Evolutionary conservation across 2,329 filamentous ascomycete species (phyloP).

Genomic region (Exophiala sideris): DNA sequence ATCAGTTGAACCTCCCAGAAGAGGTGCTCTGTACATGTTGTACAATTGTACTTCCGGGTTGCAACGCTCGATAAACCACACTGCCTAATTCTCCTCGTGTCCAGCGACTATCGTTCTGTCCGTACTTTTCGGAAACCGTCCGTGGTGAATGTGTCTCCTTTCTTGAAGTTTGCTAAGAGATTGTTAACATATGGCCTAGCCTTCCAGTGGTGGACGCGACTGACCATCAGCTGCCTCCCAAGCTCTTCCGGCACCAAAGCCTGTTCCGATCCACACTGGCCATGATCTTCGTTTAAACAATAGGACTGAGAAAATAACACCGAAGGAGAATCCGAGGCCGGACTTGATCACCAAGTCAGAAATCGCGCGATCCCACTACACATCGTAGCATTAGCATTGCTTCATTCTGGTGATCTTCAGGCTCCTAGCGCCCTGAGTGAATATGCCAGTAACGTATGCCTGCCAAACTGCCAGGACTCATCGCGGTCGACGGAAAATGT

Average conservation of each 20-base stretch:
- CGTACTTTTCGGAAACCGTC: slow-evolving; percentile 30
- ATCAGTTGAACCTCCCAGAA: slow-evolving; percentile 5
- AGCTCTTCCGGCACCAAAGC: slow-evolving; percentile 91
- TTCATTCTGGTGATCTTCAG: slow-evolving; percentile 1
- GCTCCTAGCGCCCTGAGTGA: neutral
- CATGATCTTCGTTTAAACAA: slow-evolving; percentile 97
- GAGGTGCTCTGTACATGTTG: slow-evolving; percentile 18
- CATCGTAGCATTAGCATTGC: slow-evolving; percentile 16
- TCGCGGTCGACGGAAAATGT: slow-evolving; percentile 31
- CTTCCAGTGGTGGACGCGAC: slow-evolving; percentile 27
- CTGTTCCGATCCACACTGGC: slow-evolving; percentile 91
- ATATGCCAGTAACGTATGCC: no score
- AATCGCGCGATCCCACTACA: slow-evolving; percentile 95
- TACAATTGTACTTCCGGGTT: slow-evolving; percentile 20
- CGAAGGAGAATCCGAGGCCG: slow-evolving; percentile 90
- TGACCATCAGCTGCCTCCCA: slow-evolving; percentile 97
- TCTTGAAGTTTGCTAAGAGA: slow-evolving; percentile 28
- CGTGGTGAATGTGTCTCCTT: slow-evolving; percentile 24
- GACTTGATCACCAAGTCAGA: slow-evolving; percentile 97
- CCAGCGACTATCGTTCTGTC: slow-evolving; percentile 24
- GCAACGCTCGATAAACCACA: slow-evolving; percentile 6
- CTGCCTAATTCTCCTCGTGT: neutral
- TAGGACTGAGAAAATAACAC: slow-evolving; percentile 96
- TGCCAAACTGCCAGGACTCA: neutral
- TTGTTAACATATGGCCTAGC: slow-evolving; percentile 7